Evolutionary conservation across 768 basidiomycete genomes (phyloP), one percentile per base, ranked within the genome.

Genomic region (Porpolomopsis calyptriformis): DNA sequence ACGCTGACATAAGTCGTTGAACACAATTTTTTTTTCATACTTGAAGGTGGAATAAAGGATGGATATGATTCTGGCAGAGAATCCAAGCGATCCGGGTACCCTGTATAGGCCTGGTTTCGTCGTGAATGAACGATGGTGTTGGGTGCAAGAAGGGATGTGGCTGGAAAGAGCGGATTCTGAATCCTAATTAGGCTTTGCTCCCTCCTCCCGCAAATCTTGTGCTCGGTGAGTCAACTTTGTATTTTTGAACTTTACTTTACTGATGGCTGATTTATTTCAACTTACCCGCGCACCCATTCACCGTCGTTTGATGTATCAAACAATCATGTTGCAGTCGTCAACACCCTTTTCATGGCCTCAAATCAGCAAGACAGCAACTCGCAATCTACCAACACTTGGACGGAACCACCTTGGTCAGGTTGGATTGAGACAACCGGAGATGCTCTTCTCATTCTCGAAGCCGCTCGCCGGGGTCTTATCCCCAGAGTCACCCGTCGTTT

Each of bases 361-460:
- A 57, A 54, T 44, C 64, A 66, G 46, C 60, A 64, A 50, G 57
- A 57, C 36, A 60, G 52, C 47, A 55, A 52, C 45, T 64, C 68
- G 48, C 66, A 61, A 49, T 52, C 68, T 7, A 49, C 72, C 1
- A 59, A 62, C 23, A 70, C 76, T n/a, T 85, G 82, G 82, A 80
- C 83, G 18, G 86, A 89, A 50, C 90, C 90, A 0, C 91, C 90
- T 1, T 93, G 87, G 82, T 80, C 78, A 9, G 93, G 93, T 16
- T 96, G 85, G 79, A 89, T 97, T 69, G 89, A 92, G 60, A 87
- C 90, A 3, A 96, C 93, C 0, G 83, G 85, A 55, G 93, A 97
- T 65, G 91, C 92, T 5, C 76, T 97, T n/a, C 80, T 97, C 60
- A 85, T 97, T 61, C 86, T 97, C 59, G 93, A 98, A 59, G 93